Evolutionary conservation across 176 grass and related monocot species (phyloP).

Genomic region (Bonia amplexicaulis): DNA sequence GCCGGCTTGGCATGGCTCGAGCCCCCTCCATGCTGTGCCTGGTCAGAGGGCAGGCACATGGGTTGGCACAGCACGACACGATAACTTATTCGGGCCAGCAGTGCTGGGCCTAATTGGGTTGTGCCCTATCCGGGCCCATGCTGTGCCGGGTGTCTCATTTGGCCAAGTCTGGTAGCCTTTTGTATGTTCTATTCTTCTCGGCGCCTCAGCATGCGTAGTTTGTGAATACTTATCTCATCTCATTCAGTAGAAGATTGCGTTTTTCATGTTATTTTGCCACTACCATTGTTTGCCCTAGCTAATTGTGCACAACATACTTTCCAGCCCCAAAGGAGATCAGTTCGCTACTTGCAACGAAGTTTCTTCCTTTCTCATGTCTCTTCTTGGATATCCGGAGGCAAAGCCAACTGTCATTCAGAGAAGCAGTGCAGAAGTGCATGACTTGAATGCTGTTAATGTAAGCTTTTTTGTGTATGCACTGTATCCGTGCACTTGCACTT

Average conservation of each 20-base stretch:
- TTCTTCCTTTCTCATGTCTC: conserved; percentile 71
- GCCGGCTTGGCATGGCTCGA: no score
- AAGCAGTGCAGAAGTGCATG: conserved; percentile 20
- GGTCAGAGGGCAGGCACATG: no score
- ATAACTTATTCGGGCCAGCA: no score
- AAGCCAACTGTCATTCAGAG: conserved; percentile 32
- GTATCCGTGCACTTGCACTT: conserved; percentile 11
- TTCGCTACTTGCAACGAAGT: conserved; percentile 89
- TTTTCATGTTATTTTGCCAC: conserved; percentile 1
- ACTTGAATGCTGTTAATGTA: conserved; percentile 43
- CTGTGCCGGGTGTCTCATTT: no score
- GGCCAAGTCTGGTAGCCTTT: background rate
- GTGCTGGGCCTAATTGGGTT: no score
- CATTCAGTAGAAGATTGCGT: background rate
- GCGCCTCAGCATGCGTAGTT: background rate
- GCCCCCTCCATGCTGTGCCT: no score
- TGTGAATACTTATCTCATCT: conserved; percentile 18
- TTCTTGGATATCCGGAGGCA: conserved; percentile 64
- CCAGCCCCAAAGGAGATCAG: conserved; percentile 87
- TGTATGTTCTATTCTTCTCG: conserved; percentile 8
- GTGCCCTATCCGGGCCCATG: no score
- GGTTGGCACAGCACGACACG: no score
- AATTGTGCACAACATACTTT: conserved; percentile 32
- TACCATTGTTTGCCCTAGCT: background rate
- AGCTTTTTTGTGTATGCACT: conserved; percentile 26